phyloP scores from a whole-genome alignment of 116 monocot species.

The Cymodocea nodosa region DNA sequence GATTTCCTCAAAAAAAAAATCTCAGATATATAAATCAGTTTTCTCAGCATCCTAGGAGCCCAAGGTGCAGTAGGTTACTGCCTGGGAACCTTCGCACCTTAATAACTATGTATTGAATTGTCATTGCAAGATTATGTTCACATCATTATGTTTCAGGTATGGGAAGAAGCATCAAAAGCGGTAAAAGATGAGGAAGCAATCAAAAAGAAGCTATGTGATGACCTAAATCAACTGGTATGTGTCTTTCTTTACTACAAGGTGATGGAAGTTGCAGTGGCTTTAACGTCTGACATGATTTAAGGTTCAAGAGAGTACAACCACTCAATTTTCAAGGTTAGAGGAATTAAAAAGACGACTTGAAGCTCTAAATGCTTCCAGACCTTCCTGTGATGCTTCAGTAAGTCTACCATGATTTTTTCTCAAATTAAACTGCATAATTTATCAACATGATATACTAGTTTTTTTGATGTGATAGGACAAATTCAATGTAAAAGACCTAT shows the following conservation, averaged over 20 bases:
- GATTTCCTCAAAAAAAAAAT: too few relatives aligned
- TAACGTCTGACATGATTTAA: constrained; percentile 5
- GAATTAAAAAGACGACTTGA: constrained; percentile 82
- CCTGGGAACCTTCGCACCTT: too few relatives aligned
- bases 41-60: too few relatives aligned
- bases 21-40: too few relatives aligned
- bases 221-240: constrained; percentile 70
- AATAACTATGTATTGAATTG: too few relatives aligned
- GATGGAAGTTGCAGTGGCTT: not conserved
- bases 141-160: constrained; percentile 31
- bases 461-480: too few relatives aligned
- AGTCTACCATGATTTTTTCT: constrained; percentile 13
- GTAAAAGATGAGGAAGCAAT: constrained; percentile 74
- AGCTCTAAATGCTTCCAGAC: constrained; percentile 60
- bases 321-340: constrained; percentile 75
- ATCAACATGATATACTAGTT: too few relatives aligned
- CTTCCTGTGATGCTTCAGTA: constrained; percentile 51
- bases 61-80: too few relatives aligned
- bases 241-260: constrained; percentile 1
- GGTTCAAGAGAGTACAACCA: constrained; percentile 82
- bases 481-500: too few relatives aligned
- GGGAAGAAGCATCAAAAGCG: constrained; percentile 74
- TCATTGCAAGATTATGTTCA: too few relatives aligned
- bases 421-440: not conserved
- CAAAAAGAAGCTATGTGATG: constrained; percentile 89